Percentiles rank a stretch among this genome's conserved stretches.
phyloP scores from a whole-genome alignment of 257 asterid genomes.

The Salvia hispanica region DNA sequence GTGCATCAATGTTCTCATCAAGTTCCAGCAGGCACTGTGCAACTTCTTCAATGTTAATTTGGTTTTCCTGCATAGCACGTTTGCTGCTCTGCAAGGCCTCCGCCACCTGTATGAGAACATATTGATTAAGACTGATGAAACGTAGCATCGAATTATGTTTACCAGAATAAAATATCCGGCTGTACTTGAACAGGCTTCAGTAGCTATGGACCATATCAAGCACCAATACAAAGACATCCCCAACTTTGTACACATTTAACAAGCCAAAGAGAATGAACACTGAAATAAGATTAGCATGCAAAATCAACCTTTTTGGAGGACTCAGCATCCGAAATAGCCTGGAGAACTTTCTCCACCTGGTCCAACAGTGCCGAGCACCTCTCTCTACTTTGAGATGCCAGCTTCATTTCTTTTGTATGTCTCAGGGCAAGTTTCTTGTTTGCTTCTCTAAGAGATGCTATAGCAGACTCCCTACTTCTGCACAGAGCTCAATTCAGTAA shows the following conservation, averaged over 20 bases:
- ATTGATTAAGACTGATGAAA: slow-evolving; percentile 13
- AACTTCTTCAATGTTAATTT: slow-evolving; percentile 62
- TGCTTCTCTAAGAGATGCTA: slow-evolving; percentile 58
- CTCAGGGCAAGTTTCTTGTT: slow-evolving; percentile 64
- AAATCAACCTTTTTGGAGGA: slow-evolving; percentile 75
- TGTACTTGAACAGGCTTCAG: neutral
- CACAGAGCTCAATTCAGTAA: slow-evolving; percentile 29
- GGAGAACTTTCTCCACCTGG: slow-evolving; percentile 75
- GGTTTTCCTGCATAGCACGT: slow-evolving; percentile 60
- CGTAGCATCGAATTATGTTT: neutral
- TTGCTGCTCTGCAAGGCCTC: slow-evolving; percentile 75
- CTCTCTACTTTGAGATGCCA: slow-evolving; percentile 72
- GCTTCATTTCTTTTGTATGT: slow-evolving; percentile 63
- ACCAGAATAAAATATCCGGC: neutral
- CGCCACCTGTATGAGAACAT: slow-evolving; percentile 54
- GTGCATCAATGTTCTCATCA: slow-evolving; percentile 57
- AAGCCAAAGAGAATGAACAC: neutral
- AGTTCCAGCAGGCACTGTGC: slow-evolving; percentile 68
- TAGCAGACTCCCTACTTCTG: slow-evolving; percentile 67
- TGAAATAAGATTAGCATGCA: slow-evolving; percentile 11
- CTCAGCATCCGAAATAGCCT: slow-evolving; percentile 69
- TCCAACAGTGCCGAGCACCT: slow-evolving; percentile 64
- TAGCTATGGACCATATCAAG: neutral
- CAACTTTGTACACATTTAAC: neutral
- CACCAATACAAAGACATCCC: slow-evolving; percentile 2